Conservation (phyloP, 2,329 filamentous ascomycete genomes). For the Aspergillus ochraceoroseus region DNA sequence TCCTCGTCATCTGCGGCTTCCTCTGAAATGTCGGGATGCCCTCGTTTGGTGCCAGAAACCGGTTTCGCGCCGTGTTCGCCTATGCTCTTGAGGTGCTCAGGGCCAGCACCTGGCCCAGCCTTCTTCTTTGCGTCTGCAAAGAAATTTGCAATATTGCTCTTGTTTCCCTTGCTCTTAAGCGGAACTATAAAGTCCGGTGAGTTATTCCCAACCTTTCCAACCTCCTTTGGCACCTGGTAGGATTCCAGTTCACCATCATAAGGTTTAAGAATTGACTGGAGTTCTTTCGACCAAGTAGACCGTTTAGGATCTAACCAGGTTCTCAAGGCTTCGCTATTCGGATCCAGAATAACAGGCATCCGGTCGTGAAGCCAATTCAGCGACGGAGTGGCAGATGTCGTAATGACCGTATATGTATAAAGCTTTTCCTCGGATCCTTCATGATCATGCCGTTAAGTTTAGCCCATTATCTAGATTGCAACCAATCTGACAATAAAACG, state of each 20-base stretch:
- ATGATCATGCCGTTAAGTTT: neutral
- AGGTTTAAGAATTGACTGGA: conserved; percentile 75
- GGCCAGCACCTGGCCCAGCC: conserved; percentile 19
- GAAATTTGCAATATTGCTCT: conserved; percentile 90
- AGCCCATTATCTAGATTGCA: no score
- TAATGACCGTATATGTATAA: conserved; percentile 92
- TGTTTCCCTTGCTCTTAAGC: conserved; percentile 78
- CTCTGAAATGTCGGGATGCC: conserved; percentile 34
- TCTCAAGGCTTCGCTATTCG: conserved; percentile 63
- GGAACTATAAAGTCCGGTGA: conserved; percentile 79
- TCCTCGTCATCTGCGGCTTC: conserved; percentile 17
- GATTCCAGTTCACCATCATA: conserved; percentile 74
- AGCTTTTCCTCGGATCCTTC: conserved; percentile 60
- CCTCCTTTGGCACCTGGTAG: conserved; percentile 80
- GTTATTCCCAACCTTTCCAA: conserved; percentile 91
- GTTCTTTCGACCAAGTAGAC: conserved; percentile 68
- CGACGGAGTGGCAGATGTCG: conserved; percentile 77
- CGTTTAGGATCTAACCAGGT: conserved; percentile 73
- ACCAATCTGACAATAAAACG: no score
- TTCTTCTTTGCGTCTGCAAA: conserved; percentile 59
- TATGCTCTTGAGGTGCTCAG: conserved; percentile 25
- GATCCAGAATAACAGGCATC: conserved; percentile 90
- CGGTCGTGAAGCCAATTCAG: conserved; percentile 84
- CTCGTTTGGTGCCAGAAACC: conserved; percentile 46
- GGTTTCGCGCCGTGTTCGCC: conserved; percentile 52